phyloP scores from a whole-genome alignment of 2,329 filamentous ascomycete genomes.

The Lachnellula hyalina region DNA sequence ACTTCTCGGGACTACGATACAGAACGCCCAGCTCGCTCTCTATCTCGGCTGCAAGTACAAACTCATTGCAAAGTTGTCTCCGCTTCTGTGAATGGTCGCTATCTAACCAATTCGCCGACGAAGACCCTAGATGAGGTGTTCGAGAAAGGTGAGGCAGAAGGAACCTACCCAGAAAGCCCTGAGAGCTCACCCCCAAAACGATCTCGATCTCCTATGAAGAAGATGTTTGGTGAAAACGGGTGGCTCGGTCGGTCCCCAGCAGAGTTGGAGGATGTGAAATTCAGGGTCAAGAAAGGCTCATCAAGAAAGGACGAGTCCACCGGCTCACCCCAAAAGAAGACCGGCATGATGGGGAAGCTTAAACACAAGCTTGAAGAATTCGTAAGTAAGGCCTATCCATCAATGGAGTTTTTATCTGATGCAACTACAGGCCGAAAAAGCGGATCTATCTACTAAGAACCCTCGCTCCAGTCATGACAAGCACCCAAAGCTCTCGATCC shows the following conservation, averaged over 20 bases:
- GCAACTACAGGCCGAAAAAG: slow-evolving; percentile 26
- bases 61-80: background rate
- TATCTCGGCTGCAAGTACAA: background rate
- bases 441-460: slow-evolving; percentile 21
- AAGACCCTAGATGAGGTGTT: slow-evolving; percentile 15
- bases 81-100: background rate
- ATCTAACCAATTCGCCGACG: slow-evolving; percentile 15
- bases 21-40: slow-evolving; percentile 3
- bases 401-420: background rate
- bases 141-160: slow-evolving; percentile 17
- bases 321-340: slow-evolving; percentile 14
- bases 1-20: background rate
- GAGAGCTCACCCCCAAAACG: slow-evolving; percentile 18
- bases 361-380: slow-evolving; percentile 28
- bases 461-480: slow-evolving; percentile 9
- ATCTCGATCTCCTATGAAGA: slow-evolving; percentile 32
- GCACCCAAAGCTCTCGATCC: slow-evolving; percentile 13
- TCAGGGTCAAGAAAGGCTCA: slow-evolving; percentile 10
- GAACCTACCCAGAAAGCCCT: background rate
- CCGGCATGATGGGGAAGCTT: slow-evolving; percentile 26
- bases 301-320: slow-evolving; percentile 9
- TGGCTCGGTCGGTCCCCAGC: slow-evolving; percentile 27
- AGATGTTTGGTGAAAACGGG: slow-evolving; percentile 31
- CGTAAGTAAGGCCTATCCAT: slow-evolving; percentile 17
- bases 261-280: slow-evolving; percentile 13